Conservation (phyloP, 345 rosid species). For the Murraya koenigii region DNA sequence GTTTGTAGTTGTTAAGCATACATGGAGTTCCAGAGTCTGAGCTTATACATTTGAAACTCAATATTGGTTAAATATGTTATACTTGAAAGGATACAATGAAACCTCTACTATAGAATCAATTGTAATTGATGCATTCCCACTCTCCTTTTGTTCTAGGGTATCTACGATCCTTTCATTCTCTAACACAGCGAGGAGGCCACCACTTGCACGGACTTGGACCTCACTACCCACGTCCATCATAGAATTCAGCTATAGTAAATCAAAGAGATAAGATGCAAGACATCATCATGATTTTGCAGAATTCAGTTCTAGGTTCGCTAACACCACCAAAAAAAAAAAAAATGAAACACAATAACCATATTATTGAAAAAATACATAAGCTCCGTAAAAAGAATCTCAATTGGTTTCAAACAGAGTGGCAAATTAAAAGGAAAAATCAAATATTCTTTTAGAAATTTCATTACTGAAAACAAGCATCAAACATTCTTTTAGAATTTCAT, state of each 20-base stretch:
- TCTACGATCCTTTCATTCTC: constrained; percentile 91
- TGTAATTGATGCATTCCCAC: constrained; percentile 71
- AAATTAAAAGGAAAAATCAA: not conserved
- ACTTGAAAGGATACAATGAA: constrained; percentile 67
- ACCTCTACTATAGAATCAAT: constrained; percentile 76
- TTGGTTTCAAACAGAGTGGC: not conserved
- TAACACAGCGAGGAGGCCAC: constrained; percentile 93
- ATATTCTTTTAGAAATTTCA: not conserved
- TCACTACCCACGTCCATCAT: constrained; percentile 97
- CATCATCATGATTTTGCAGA: not conserved
- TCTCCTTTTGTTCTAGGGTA: constrained; percentile 74
- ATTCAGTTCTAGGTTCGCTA: not conserved
- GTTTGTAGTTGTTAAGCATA: constrained; percentile 39
- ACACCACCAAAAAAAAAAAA: not conserved
- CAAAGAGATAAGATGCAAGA: constrained; percentile 17
- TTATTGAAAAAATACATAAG: not conserved
- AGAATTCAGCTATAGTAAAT: constrained; percentile 66
- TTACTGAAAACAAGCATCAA: not conserved
- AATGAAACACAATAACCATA: not conserved
- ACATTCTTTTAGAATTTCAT: not conserved
- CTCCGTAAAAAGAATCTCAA: not conserved
- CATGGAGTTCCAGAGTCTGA: constrained; percentile 6
- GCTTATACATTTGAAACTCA: not conserved
- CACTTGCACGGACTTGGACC: constrained; percentile 87
- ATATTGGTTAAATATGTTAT: not conserved